Base-by-base conservation (phyloP, 108 stramenopile species). In the Aureococcus anophagefferens region DNA sequence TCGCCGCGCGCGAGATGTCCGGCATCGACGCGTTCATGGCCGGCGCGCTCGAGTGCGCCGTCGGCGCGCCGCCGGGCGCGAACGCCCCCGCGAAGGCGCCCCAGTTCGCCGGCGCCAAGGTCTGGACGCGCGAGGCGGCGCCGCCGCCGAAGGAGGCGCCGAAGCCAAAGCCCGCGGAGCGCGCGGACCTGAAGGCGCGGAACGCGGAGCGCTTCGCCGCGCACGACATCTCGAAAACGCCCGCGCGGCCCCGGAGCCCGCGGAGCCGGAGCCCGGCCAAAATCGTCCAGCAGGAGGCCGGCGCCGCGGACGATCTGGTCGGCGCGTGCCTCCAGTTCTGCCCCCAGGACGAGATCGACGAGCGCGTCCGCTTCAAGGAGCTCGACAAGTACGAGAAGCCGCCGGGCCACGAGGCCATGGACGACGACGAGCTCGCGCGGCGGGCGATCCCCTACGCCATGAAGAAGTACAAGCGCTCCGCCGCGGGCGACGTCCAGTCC, bases 401-500 rank as follows among this genome's bases (percentile, higher is more conserved):
- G 21, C 21, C 17, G 3, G 51, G 51, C 13, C 3, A 25, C 13
- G 40, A 44, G 13, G 9, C 5, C 5, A 44, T 44, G 40, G 40
- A 44, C 40, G 13, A 44, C 40, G 40, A 44, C 9, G 13, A 5
- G 40, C 40, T 44, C 9, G 13, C 13, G 5, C 9, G 13, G 40
- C 9, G 9, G 9, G 5, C 9, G 5, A 44, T 11, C 9, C 21
- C 21, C 21, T 25, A 18, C 0, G 87, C 79, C 30, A 85, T 93
- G 63, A 91, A 91, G 69, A 85, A 90, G 46, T 94, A 91, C 76
- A 85, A 90, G 45, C 76, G 93, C 33, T 89, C 89, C 15, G 93
- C 90, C n/a, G 93, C 93, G 0, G 93, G 90, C 65, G 91, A 86
- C 73, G 91, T 90, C 74, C 76, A 90, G 62, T 88, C 90, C 73